Conservation (phyloP, 306 rosid genomes). For the Citrullus mucosospermus region DNA sequence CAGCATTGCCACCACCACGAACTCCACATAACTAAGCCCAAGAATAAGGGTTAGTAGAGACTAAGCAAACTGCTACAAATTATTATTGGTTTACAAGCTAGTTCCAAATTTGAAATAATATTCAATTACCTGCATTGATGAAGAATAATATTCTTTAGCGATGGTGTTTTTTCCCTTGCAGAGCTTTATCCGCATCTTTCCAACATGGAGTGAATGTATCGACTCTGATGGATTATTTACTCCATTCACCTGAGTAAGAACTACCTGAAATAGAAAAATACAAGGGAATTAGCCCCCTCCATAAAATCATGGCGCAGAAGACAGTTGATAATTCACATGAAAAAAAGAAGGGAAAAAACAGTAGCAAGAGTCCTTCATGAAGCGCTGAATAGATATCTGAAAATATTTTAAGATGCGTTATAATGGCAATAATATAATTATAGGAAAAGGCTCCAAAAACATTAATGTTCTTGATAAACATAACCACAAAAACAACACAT, state of each 20-base stretch:
- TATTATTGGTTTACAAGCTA: neutral
- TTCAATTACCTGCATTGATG: constrained; percentile 69
- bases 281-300: neutral
- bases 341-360: neutral
- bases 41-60: constrained; percentile 3
- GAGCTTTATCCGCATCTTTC: constrained; percentile 87
- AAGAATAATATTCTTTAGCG: constrained; percentile 70
- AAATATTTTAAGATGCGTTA: neutral
- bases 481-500: neutral
- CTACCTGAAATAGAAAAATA: constrained; percentile 44
- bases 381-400: neutral
- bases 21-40: constrained; percentile 71
- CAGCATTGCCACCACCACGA: constrained; percentile 89
- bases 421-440: neutral
- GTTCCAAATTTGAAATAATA: neutral
- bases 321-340: neutral
- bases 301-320: neutral
- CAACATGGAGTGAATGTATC: constrained; percentile 69
- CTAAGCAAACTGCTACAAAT: neutral
- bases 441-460: neutral
- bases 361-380: neutral
- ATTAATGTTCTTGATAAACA: neutral
- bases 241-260: constrained; percentile 71
- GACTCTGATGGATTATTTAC: constrained; percentile 45
- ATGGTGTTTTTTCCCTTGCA: constrained; percentile 55